A percentile compares a stretch with the other conserved stretches of the same genome.
These are phyloP conservation scores for Rickenella mellea DNA, from an alignment of 768 basidiomycete genomes.

Conservation along the genomic window DNA sequence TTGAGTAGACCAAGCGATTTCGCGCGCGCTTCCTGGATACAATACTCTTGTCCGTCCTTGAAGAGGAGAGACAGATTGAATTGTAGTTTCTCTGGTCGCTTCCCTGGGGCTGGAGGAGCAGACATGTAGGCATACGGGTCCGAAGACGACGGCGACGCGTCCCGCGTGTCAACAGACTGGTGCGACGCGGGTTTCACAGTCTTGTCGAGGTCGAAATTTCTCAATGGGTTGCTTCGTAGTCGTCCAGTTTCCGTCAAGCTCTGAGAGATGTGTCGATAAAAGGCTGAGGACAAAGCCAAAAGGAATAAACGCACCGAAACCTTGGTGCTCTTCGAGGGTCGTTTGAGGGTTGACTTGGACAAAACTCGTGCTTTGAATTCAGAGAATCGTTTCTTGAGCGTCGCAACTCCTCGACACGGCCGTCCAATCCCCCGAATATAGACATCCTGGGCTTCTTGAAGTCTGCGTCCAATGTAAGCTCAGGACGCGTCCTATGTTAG, in stretches of 20 bases:
- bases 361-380: constrained; percentile 66
- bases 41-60: constrained; percentile 76
- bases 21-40: constrained; percentile 75
- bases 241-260: no score
- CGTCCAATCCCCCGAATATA: constrained; percentile 78
- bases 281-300: no score
- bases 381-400: constrained; percentile 71
- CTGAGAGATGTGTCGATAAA: no score
- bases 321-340: no score
- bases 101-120: constrained; percentile 56
- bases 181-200: constrained; percentile 1
- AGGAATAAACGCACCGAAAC: no score
- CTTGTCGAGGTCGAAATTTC: no score
- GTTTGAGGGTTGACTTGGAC: no score
- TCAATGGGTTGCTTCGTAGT: no score
- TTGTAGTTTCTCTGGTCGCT: constrained; percentile 60
- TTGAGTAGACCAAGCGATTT: constrained; percentile 74
- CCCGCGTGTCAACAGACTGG: no score
- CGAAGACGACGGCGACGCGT: no score
- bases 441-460: constrained; percentile 67
- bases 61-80: constrained; percentile 64
- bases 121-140: constrained; percentile 65
- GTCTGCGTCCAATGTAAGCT: constrained; percentile 34
- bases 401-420: constrained; percentile 71
- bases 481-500: not conserved